Conservation (phyloP, 805 yeast species). For the Ogataea haglerorum region DNA sequence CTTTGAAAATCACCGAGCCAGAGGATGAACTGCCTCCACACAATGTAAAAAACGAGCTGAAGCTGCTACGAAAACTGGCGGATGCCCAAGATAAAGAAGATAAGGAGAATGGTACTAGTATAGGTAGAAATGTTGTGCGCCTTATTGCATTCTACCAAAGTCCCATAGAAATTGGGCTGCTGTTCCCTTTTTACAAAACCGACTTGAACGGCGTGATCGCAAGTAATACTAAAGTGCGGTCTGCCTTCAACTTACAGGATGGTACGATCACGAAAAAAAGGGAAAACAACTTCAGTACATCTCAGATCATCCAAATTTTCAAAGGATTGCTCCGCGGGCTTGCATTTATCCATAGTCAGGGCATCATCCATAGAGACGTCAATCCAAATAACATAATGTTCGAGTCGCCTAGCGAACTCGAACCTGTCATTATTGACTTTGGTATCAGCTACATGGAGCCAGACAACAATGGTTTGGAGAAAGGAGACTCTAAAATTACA, state of each 20-base stretch:
- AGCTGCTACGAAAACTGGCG: conserved; percentile 31
- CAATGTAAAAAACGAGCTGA: conserved; percentile 43
- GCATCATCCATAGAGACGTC: conserved; percentile 68
- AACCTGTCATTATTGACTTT: conserved; percentile 39
- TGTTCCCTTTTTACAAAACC: conserved; percentile 38
- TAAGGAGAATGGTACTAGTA: background rate
- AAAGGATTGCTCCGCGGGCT: conserved; percentile 45
- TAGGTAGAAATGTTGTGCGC: conserved; percentile 14
- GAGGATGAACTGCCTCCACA: conserved; percentile 56
- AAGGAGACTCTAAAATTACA: conserved; percentile 38
- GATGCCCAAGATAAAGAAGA: background rate
- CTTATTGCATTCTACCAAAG: conserved; percentile 16
- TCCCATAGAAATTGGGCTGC: conserved; percentile 37
- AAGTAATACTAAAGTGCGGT: conserved; percentile 32
- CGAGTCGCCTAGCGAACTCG: conserved; percentile 18
- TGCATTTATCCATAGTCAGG: conserved; percentile 62
- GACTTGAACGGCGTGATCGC: conserved; percentile 36
- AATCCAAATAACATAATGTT: conserved; percentile 64
- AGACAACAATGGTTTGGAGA: conserved; percentile 70
- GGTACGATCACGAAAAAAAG: conserved; percentile 14
- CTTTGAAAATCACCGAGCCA: conserved; percentile 46
- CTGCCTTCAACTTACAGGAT: conserved; percentile 16
- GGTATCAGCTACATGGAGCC: conserved; percentile 37
- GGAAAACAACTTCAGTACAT: conserved; percentile 16
- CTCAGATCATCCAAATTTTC: conserved; percentile 30